A percentile compares a stretch with the other conserved stretches of the same genome.
phyloP scores from a whole-genome alignment of 306 rosid species.

The Castanopsis chinensis region DNA sequence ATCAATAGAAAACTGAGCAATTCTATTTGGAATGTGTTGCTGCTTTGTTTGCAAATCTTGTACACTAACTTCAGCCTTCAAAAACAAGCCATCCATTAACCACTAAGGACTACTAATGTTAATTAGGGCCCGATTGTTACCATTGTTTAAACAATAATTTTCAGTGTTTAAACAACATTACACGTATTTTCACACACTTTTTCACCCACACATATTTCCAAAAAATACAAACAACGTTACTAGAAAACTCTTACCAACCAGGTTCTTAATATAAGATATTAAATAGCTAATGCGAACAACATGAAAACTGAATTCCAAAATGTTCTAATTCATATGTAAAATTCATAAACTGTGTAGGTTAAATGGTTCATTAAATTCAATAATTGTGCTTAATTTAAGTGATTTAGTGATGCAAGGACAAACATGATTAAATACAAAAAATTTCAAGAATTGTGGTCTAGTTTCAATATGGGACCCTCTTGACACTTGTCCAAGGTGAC shows the following conservation, averaged over 20 bases:
- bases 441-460: no score
- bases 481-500: no score
- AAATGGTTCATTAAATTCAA: background rate
- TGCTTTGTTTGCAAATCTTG: constrained; percentile 38
- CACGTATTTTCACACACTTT: no score
- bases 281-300: background rate
- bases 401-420: no score
- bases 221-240: no score
- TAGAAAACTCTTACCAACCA: no score
- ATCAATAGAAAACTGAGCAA: constrained; percentile 19
- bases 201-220: no score
- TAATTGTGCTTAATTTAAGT: background rate
- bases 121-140: background rate
- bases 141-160: no score
- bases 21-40: constrained; percentile 34
- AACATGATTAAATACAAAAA: no score
- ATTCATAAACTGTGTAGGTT: background rate
- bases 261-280: background rate
- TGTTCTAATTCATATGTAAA: background rate
- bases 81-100: constrained; percentile 26
- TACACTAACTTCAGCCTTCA: constrained; percentile 54
- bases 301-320: background rate
- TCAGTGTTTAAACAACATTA: no score
- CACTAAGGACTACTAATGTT: background rate
- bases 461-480: no score